A percentile compares a stretch with the other conserved stretches of the same genome.
Evolutionary conservation across 2,329 filamentous ascomycete genomes (phyloP).

Genomic region (Grosmannia penicillata): DNA sequence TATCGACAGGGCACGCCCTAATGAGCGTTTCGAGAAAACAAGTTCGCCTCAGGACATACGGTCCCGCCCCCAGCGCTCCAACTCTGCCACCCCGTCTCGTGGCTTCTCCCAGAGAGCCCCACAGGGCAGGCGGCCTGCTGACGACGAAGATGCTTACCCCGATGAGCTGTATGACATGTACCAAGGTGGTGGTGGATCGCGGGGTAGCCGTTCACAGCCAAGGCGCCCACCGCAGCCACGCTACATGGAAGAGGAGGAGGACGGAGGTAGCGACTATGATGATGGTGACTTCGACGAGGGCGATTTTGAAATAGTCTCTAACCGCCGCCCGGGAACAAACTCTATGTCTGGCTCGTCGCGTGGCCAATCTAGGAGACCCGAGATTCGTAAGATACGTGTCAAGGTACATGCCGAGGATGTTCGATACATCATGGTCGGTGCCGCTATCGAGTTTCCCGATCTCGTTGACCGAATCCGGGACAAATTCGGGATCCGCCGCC

Average conservation of each 20-base stretch:
- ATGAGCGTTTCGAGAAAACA: constrained; percentile 40
- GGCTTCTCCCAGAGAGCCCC: constrained; percentile 25
- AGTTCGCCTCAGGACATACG: constrained; percentile 27
- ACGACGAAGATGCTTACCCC: constrained; percentile 48
- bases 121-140: constrained; percentile 21
- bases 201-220: constrained; percentile 24
- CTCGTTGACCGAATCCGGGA: constrained; percentile 67
- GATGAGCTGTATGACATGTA: constrained; percentile 59
- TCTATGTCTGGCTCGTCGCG: constrained; percentile 35
- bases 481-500: constrained; percentile 66
- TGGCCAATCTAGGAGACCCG: constrained; percentile 43
- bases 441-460: constrained; percentile 58
- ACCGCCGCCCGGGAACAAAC: constrained; percentile 27
- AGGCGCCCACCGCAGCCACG: constrained; percentile 28
- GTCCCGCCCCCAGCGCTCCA: constrained; percentile 22
- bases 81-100: constrained; percentile 29
- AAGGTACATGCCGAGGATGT: constrained; percentile 90
- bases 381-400: constrained; percentile 67
- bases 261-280: constrained; percentile 58
- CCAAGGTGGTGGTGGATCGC: constrained; percentile 23
- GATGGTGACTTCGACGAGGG: constrained; percentile 57
- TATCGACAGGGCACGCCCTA: constrained; percentile 39
- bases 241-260: constrained; percentile 69
- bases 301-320: constrained; percentile 66
- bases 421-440: constrained; percentile 76